Conservation (phyloP, 2,329 filamentous ascomycete genomes). For the Fusarium napiforme region DNA sequence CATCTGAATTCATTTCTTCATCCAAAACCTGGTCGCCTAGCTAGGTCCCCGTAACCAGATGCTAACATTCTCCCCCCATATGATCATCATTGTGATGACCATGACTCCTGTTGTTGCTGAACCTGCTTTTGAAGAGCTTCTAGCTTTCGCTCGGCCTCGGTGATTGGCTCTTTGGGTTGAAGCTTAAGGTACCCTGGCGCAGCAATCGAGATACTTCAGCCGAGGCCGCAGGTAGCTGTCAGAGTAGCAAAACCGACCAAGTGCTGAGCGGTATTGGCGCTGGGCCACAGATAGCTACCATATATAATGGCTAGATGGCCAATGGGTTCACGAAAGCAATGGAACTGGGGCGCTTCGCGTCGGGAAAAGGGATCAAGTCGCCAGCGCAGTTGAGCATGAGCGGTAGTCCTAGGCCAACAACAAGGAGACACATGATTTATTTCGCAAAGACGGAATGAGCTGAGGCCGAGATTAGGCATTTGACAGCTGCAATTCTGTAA, state of each 20-base stretch:
- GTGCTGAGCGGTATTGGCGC: constrained; percentile 47
- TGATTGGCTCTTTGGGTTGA: neutral
- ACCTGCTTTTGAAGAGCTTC: neutral
- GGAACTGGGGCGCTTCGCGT: constrained; percentile 14
- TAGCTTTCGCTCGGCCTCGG: neutral
- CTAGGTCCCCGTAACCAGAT: too few relatives aligned
- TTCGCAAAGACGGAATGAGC: neutral
- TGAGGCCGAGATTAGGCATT: neutral
- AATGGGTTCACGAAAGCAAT: constrained; percentile 18
- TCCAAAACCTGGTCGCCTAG: accelerated
- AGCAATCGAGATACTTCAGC: neutral
- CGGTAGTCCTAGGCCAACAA: neutral
- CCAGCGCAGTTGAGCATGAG: constrained; percentile 26
- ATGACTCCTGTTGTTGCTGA: neutral
- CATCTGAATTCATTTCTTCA: accelerated
- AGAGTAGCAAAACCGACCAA: constrained; percentile 40
- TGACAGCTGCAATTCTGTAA: neutral
- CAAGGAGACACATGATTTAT: constrained; percentile 24
- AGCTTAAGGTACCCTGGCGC: neutral
- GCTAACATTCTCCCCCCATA: accelerated
- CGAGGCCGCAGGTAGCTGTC: neutral
- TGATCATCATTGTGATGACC: accelerated
- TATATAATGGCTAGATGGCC: constrained; percentile 17
- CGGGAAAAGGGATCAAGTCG: neutral
- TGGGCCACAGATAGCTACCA: constrained; percentile 17